Percentiles rank a stretch among this genome's conserved stretches.
These are phyloP conservation scores for Dimocarpus longan DNA, from an alignment of 345 rosid genomes.

Conservation along the genomic window DNA sequence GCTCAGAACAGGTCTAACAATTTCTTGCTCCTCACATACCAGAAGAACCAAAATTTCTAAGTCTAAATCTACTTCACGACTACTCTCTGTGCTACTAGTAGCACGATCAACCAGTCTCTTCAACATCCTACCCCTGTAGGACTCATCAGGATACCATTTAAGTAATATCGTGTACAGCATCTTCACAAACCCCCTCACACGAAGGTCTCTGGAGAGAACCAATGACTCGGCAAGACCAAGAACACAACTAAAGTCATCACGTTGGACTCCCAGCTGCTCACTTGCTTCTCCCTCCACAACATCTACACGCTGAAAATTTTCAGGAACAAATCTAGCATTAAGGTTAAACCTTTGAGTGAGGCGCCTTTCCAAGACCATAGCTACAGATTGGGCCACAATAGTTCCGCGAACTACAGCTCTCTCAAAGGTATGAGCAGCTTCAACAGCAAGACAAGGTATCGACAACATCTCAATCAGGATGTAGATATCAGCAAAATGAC, in stretches of 20 bases:
- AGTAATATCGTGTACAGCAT: slow-evolving; percentile 76
- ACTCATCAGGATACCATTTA: slow-evolving; percentile 85
- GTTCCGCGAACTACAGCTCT: slow-evolving; percentile 90
- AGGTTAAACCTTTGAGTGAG: slow-evolving; percentile 55
- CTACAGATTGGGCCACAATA: slow-evolving; percentile 71
- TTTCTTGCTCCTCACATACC: slow-evolving; percentile 83
- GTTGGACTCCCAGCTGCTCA: slow-evolving; percentile 63
- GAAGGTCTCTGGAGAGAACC: slow-evolving; percentile 69
- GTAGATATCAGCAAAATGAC: slow-evolving; percentile 82
- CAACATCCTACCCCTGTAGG: slow-evolving; percentile 73
- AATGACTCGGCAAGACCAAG: slow-evolving; percentile 95
- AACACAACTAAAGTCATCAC: slow-evolving; percentile 70
- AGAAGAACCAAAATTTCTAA: slow-evolving; percentile 82
- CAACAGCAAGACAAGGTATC: slow-evolving; percentile 80
- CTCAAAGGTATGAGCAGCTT: slow-evolving; percentile 91
- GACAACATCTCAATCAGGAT: slow-evolving; percentile 92
- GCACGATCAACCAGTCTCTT: slow-evolving; percentile 90
- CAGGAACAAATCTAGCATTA: slow-evolving; percentile 52
- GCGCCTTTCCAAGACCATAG: slow-evolving; percentile 87
- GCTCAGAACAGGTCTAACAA: slow-evolving; percentile 65
- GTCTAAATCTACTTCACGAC: slow-evolving; percentile 66
- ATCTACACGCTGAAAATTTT: slow-evolving; percentile 56
- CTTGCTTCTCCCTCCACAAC: slow-evolving; percentile 65
- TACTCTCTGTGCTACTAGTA: slow-evolving; percentile 62
- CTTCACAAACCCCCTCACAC: slow-evolving; percentile 83